Conservation (phyloP, 768 basidiomycete genomes). For the Suillus plorans region DNA sequence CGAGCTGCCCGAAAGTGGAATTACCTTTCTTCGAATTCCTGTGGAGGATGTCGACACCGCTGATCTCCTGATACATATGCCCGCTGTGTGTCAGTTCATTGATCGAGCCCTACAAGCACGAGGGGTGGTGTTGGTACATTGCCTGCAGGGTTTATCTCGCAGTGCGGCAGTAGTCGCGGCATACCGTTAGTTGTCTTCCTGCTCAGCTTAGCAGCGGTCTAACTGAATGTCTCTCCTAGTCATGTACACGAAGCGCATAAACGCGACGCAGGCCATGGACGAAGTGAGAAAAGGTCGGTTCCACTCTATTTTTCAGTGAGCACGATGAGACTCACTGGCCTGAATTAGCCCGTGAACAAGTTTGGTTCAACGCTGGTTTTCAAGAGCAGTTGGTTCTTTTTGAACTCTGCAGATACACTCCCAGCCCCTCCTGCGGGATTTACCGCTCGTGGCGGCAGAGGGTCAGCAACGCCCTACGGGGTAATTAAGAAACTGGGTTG, state of each 20-base stretch:
- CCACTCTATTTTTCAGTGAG: constrained; percentile 5
- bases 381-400: constrained; percentile 77
- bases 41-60: constrained; percentile 71
- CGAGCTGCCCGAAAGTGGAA: constrained; percentile 67
- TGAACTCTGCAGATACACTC: constrained; percentile 68
- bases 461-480: constrained; percentile 48
- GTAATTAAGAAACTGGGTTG: constrained; percentile 15
- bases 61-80: constrained; percentile 65
- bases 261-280: constrained; percentile 57
- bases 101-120: constrained; percentile 56
- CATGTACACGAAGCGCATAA: constrained; percentile 63
- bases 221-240: constrained; percentile 40
- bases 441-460: constrained; percentile 65
- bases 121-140: constrained; percentile 66
- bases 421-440: constrained; percentile 57
- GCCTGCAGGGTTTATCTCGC: constrained; percentile 64
- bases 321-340: constrained; percentile 7
- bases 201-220: neutral
- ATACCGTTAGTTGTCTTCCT: constrained; percentile 52
- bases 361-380: constrained; percentile 79
- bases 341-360: constrained; percentile 64
- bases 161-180: constrained; percentile 73
- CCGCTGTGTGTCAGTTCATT: constrained; percentile 66
- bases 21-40: constrained; percentile 67
- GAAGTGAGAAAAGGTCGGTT: constrained; percentile 57